Evolutionary conservation across 208 protist species (phyloP).

Genomic region (Leishmania major): DNA sequence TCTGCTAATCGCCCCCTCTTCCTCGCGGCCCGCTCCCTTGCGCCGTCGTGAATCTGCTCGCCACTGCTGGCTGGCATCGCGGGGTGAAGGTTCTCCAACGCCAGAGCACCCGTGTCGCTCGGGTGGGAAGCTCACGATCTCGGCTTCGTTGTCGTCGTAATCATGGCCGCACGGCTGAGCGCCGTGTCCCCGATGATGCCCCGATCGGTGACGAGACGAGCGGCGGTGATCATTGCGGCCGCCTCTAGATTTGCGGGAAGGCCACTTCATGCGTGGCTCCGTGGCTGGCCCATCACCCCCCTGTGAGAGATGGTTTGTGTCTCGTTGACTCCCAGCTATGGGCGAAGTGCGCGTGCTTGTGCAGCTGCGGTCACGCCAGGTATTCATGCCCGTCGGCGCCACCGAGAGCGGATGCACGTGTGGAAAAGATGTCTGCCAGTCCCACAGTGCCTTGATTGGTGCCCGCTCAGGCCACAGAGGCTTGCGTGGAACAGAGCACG

Average conservation of each 20-base stretch:
- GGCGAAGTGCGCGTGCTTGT: background rate
- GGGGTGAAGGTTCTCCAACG: background rate
- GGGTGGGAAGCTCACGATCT: background rate
- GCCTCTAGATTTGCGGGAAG: background rate
- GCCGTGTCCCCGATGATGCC: background rate
- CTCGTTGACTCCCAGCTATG: background rate
- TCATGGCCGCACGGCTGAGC: background rate
- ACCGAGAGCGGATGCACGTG: background rate
- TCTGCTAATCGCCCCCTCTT: background rate
- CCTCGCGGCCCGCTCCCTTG: background rate
- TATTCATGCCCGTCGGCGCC: background rate
- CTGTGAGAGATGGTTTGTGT: background rate
- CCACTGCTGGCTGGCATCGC: background rate
- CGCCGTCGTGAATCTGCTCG: slow-evolving; percentile 2
- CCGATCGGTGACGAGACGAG: background rate
- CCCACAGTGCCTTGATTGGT: background rate
- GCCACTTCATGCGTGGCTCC: slow-evolving; percentile 16
- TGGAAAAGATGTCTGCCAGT: background rate
- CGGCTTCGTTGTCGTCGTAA: background rate
- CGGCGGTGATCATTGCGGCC: background rate
- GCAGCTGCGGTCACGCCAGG: background rate
- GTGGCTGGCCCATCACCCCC: background rate
- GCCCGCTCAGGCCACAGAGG: background rate
- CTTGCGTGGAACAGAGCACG: slow-evolving; percentile 12
- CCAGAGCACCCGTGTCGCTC: background rate